A percentile compares a stretch with the other conserved stretches of the same genome.
phyloP scores from a whole-genome alignment of 2,329 filamentous ascomycete species.

The Trichoderma polysporum region DNA sequence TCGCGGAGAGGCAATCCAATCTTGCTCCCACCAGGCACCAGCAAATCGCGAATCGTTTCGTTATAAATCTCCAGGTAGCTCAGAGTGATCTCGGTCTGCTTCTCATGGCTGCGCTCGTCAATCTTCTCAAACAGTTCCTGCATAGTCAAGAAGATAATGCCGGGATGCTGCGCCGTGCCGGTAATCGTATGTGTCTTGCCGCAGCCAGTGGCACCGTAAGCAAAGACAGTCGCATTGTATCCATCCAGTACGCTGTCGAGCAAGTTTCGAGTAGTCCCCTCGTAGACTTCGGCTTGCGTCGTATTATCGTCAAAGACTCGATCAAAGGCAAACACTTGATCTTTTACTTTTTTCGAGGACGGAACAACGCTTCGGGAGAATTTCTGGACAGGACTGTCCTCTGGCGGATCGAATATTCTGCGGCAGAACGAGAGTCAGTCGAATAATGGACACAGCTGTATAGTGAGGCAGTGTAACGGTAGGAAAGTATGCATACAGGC shows the following conservation, averaged over 20 bases:
- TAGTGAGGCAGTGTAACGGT: neutral
- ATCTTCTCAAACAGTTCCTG: conserved; percentile 98
- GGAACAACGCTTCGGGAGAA: conserved; percentile 81
- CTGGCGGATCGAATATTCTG: conserved; percentile 95
- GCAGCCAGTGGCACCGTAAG: conserved; percentile 95
- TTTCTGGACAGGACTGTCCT: conserved; percentile 87
- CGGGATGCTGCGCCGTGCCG: conserved; percentile 86
- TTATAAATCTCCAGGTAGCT: conserved; percentile 99
- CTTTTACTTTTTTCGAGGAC: conserved; percentile 88
- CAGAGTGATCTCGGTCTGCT: conserved; percentile 83
- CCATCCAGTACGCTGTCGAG: conserved; percentile 94
- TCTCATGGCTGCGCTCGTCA: conserved; percentile 78
- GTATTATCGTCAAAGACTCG: conserved; percentile 95
- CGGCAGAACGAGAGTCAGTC: conserved; percentile 24
- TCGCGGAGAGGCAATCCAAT: conserved; percentile 87
- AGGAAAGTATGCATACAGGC: conserved; percentile 65
- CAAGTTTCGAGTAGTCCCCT: conserved; percentile 83
- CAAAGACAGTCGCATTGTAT: conserved; percentile 98
- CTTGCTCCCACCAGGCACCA: conserved; percentile 82
- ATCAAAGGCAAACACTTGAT: conserved; percentile 97
- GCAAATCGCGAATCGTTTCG: conserved; percentile 92
- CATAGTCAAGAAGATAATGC: conserved; percentile 99
- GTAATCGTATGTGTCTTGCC: conserved; percentile 98
- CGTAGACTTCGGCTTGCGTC: conserved; percentile 90
- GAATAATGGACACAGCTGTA: neutral